Conservation (phyloP, 2,329 filamentous ascomycete genomes). For the Madurella fahalii region DNA sequence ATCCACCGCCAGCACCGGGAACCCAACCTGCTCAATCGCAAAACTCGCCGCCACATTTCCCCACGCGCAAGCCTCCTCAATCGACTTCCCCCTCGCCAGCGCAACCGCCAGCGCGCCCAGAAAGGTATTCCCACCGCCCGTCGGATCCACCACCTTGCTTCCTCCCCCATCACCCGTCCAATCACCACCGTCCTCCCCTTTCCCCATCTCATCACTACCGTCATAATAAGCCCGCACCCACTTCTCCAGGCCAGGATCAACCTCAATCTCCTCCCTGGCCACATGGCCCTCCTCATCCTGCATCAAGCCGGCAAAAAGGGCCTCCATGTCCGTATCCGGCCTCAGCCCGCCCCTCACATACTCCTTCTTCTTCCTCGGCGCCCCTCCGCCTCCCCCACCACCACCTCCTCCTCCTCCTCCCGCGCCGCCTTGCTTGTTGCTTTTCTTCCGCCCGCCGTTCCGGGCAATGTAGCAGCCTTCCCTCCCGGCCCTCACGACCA, state of each 20-base stretch:
- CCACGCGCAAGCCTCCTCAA: slow-evolving; percentile 71
- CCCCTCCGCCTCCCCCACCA: slow-evolving; percentile 18
- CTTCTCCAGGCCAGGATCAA: slow-evolving; percentile 46
- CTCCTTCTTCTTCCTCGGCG: slow-evolving; percentile 21
- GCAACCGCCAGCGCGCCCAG: slow-evolving; percentile 59
- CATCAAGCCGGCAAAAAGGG: slow-evolving; percentile 55
- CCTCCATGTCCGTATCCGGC: slow-evolving; percentile 60
- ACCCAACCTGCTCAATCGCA: slow-evolving; percentile 89
- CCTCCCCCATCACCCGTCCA: slow-evolving; percentile 17
- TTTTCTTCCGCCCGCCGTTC: slow-evolving; percentile 51
- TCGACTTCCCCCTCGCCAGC: slow-evolving; percentile 53
- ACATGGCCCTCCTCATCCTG: slow-evolving; percentile 51
- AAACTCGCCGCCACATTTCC: slow-evolving; percentile 83
- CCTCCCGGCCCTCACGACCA: slow-evolving; percentile 68
- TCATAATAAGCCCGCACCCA: slow-evolving; percentile 27
- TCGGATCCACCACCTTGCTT: slow-evolving; percentile 75
- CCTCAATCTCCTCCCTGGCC: slow-evolving; percentile 54
- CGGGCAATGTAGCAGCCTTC: slow-evolving; percentile 65
- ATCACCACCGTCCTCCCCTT: background rate
- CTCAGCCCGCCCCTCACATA: slow-evolving; percentile 47
- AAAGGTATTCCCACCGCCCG: slow-evolving; percentile 90
- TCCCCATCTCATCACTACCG: background rate
- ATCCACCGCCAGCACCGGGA: slow-evolving; percentile 56
- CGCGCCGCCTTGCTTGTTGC: slow-evolving; percentile 18
- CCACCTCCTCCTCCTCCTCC: slow-evolving; percentile 13